These are phyloP conservation scores for Cryphonectria radicalis DNA, from an alignment of 2,329 filamentous ascomycete genomes.

Conservation along the genomic window DNA sequence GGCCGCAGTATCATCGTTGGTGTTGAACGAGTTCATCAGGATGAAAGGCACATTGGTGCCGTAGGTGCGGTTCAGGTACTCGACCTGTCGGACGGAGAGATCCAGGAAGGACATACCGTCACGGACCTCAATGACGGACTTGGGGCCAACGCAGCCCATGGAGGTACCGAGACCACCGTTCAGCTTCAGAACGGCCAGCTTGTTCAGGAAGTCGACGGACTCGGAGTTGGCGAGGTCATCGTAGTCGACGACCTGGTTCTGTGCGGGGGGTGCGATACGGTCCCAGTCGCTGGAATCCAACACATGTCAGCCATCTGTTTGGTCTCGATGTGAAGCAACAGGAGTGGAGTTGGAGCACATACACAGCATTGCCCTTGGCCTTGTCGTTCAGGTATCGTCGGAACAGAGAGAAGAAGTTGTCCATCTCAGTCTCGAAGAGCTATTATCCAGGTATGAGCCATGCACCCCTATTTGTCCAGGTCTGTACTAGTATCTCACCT, in stretches of 20 bases:
- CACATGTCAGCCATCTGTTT: constrained; percentile 27
- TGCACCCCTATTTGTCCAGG: not conserved
- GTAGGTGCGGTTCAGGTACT: constrained; percentile 98
- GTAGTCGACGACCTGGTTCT: constrained; percentile 94
- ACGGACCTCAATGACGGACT: constrained; percentile 99
- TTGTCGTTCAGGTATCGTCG: constrained; percentile 98
- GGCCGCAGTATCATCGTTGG: constrained; percentile 93
- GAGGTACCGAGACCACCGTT: constrained; percentile 99
- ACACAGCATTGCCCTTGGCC: constrained; percentile 93
- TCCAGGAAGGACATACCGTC: constrained; percentile 99
- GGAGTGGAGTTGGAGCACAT: constrained; percentile 41
- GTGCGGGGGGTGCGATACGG: constrained; percentile 90
- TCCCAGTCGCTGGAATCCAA: constrained; percentile 77
- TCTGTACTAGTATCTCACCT: constrained; percentile 61
- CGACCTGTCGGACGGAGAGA: constrained; percentile 96
- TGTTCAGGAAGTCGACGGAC: constrained; percentile 92
- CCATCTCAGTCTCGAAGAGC: constrained; percentile 99
- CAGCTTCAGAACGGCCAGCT: constrained; percentile 97
- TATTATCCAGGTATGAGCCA: constrained; percentile 41
- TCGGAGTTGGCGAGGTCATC: constrained; percentile 86
- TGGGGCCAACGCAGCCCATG: constrained; percentile 98
- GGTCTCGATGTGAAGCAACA: constrained; percentile 22
- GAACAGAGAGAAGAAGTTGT: constrained; percentile 99
- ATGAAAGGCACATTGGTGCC: constrained; percentile 96
- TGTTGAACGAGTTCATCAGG: constrained; percentile 99